Base-by-base conservation (phyloP, 2,329 filamentous ascomycete genomes). In the Furcasterigmium sp. region DNA sequence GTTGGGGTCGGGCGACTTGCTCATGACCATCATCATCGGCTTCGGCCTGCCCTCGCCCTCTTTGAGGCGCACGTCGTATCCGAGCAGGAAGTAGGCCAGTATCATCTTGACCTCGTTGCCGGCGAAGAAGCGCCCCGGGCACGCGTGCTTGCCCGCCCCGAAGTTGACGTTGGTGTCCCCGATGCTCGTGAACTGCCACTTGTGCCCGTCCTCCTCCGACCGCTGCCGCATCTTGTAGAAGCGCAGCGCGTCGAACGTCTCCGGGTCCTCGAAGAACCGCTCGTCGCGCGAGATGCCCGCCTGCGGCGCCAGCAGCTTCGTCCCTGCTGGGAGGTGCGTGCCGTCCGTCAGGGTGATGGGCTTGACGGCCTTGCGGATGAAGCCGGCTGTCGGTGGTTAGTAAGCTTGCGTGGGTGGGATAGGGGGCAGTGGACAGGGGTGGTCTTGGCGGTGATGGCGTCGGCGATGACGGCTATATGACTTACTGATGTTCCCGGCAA, bases 121-220 rank as follows among this genome's bases (percentile, higher is more conserved):
- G 13, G 69, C 70, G 49, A 73, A 72, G 57, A 73, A 74, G 10
- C 71, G 61, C 3, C 71, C 71, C 0, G 71, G 71, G 38, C 71
- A 74, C 3, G 71, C 68, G 47, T 72, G 68, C 47, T 65, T 66
- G 29, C 70, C 71, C 5, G 68, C 65, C 3, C 70, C 70, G 46
- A 73, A 74, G 48, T 70, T 68, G 51, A 70, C 61, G 46, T 70
- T 68, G 21, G 59, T 63, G 41, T 70, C 64, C 36, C 47, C 52
- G 37, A 70, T 57, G 32, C 66, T 63, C 3, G 67, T 68, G 45
- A 71, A 72, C 42, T 72, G 69, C 57, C 60, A 63, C 28, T 64
- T 56, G 47, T 66, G 64, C 25, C 55, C 61, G 47, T 64, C 63
- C 38, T 66, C 62, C 18, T 53, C 53, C 2, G 61, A 63, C 42